A percentile compares a stretch with the other conserved stretches of the same genome.
Evolutionary conservation across 805 yeast species (phyloP).

Genomic region (Clavispora asparagi): DNA sequence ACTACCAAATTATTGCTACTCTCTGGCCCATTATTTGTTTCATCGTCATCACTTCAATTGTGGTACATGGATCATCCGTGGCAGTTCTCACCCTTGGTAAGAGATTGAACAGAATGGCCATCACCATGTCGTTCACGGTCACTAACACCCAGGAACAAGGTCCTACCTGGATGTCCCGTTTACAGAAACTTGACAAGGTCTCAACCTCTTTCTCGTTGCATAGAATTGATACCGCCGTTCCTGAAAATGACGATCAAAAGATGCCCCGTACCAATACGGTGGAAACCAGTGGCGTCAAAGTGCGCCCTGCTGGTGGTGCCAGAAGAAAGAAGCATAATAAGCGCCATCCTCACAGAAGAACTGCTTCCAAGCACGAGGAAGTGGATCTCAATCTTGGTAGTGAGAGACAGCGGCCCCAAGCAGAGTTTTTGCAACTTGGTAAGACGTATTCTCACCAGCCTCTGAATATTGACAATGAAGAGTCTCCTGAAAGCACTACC

Average conservation of each 20-base stretch:
- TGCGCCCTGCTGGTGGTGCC: constrained; percentile 73
- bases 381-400: constrained; percentile 10
- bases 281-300: constrained; percentile 61
- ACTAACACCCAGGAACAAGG: constrained; percentile 46
- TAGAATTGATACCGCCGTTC: constrained; percentile 62
- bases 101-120: constrained; percentile 84
- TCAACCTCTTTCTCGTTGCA: constrained; percentile 79
- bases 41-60: constrained; percentile 72
- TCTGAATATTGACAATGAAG: constrained; percentile 4
- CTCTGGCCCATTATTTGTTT: constrained; percentile 68
- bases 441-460: constrained; percentile 15
- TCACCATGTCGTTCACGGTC: constrained; percentile 81
- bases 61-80: constrained; percentile 82
- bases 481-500: constrained; percentile 3
- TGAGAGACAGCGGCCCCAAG: constrained; percentile 32
- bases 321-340: constrained; percentile 42
- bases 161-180: constrained; percentile 76
- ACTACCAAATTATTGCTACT: constrained; percentile 54
- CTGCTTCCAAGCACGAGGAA: constrained; percentile 18
- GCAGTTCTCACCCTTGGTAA: constrained; percentile 47
- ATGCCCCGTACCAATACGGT: constrained; percentile 35
- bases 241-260: constrained; percentile 15
- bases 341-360: constrained; percentile 30
- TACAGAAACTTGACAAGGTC: constrained; percentile 69
- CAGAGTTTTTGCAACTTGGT: constrained; percentile 39